A percentile compares a stretch with the other conserved stretches of the same genome.
These are phyloP conservation scores for Trebouxia gelatinosa DNA, from an alignment of 163 green algal species.

Conservation along the genomic window DNA sequence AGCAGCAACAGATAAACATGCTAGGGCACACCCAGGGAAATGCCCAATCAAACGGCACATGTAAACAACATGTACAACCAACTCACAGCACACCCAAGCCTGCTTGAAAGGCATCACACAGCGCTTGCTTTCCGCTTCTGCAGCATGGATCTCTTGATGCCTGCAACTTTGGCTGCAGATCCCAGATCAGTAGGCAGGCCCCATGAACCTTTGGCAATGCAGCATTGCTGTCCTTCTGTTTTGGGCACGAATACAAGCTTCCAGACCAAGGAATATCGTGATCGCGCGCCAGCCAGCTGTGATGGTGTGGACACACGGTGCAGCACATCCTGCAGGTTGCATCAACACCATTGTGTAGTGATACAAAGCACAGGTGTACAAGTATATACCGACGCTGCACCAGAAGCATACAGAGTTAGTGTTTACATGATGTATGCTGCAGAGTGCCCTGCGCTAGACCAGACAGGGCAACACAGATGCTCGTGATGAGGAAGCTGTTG, in stretches of 20 bases:
- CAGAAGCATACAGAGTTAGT: too few relatives aligned
- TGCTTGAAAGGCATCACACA: neutral
- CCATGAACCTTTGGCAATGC: slow-evolving; percentile 50
- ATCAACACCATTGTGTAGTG: slow-evolving; percentile 43
- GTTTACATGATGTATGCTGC: too few relatives aligned
- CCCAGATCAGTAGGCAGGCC: slow-evolving; percentile 46
- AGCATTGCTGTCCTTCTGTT: slow-evolving; percentile 16
- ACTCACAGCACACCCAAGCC: too few relatives aligned
- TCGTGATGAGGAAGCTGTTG: too few relatives aligned
- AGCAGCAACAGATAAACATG: too few relatives aligned
- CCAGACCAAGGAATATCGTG: slow-evolving; percentile 77
- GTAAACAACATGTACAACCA: too few relatives aligned
- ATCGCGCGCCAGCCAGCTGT: slow-evolving; percentile 36
- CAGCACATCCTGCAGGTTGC: slow-evolving; percentile 72
- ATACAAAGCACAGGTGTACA: too few relatives aligned
- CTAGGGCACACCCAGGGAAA: too few relatives aligned
- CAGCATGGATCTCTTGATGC: slow-evolving; percentile 10
- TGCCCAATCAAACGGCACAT: too few relatives aligned
- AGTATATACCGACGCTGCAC: neutral
- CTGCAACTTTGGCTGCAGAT: slow-evolving; percentile 46
- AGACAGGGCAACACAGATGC: too few relatives aligned
- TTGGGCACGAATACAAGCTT: slow-evolving; percentile 38
- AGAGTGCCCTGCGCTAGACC: too few relatives aligned
- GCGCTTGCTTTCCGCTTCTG: neutral
- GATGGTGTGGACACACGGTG: slow-evolving; percentile 64